phyloP scores from a whole-genome alignment of 164 flowering plant species.

The grape (Vitis vinifera) region DNA sequence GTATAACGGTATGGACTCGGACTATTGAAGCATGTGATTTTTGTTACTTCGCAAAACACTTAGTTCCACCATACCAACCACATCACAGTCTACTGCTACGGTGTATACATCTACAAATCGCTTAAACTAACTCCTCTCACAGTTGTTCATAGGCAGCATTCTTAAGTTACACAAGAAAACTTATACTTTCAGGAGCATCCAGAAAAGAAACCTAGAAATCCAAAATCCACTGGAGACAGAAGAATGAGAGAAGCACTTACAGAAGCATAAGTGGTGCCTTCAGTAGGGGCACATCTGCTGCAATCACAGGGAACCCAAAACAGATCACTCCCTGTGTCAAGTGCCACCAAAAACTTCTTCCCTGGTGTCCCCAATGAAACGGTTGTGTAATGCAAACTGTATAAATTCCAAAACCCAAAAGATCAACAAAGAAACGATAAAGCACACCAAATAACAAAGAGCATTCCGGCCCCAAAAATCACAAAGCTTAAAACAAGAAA shows the following conservation, averaged over 20 bases:
- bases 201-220: neutral
- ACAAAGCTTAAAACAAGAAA: conserved; percentile 5
- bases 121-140: no score
- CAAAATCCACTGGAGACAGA: neutral
- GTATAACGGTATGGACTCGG: no score
- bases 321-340: conserved; percentile 68
- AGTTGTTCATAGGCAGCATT: no score
- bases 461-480: neutral
- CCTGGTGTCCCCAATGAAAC: conserved; percentile 63
- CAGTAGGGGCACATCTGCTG: conserved; percentile 45
- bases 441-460: neutral
- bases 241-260: conserved; percentile 31
- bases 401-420: conserved; percentile 3
- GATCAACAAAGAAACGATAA: neutral
- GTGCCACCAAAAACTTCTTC: conserved; percentile 62
- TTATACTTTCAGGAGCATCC: no score
- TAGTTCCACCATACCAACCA: no score
- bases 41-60: no score
- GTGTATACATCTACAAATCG: no score
- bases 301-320: conserved; percentile 76
- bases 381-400: conserved; percentile 58
- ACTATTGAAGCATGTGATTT: no score
- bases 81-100: no score
- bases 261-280: conserved; percentile 36
- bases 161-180: no score